These are phyloP conservation scores for Mycosphaerella arachidis DNA, from an alignment of 2,329 filamentous ascomycete species.

Conservation along the genomic window DNA sequence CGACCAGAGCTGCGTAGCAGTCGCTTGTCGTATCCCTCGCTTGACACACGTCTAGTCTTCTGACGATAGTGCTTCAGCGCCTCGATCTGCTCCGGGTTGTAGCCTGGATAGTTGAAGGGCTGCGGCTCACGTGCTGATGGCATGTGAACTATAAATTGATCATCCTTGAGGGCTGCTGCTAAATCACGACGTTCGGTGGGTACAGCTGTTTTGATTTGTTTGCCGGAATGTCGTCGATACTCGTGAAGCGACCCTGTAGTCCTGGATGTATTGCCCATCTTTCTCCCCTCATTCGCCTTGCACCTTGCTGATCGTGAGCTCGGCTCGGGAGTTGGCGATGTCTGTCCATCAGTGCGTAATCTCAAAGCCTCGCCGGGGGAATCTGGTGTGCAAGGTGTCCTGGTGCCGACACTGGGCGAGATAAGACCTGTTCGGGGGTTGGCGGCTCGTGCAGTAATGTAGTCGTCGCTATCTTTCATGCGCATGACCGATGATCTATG, in stretches of 20 bases:
- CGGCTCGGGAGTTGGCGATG: constrained; percentile 18
- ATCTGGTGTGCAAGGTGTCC: constrained; percentile 27
- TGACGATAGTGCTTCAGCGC: constrained; percentile 30
- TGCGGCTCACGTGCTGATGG: constrained; percentile 34
- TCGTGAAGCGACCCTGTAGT: background rate
- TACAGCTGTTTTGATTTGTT: background rate
- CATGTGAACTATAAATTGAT: constrained; percentile 32
- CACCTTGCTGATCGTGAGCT: constrained; percentile 16
- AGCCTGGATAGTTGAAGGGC: constrained; percentile 30
- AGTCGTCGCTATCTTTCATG: constrained; percentile 35
- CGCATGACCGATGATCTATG: constrained; percentile 22
- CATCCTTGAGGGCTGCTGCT: constrained; percentile 10
- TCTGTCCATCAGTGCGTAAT: constrained; percentile 13
- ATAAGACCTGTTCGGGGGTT: constrained; percentile 34
- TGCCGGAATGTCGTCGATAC: background rate
- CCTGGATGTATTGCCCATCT: constrained; percentile 19
- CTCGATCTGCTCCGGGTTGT: constrained; percentile 27
- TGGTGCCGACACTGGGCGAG: constrained; percentile 28
- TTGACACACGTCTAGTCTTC: constrained; percentile 26
- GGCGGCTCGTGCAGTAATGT: constrained; percentile 33
- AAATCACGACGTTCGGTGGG: background rate
- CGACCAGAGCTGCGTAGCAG: background rate
- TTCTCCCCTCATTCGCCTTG: constrained; percentile 26
- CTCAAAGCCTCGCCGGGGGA: constrained; percentile 30
- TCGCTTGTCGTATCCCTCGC: constrained; percentile 26